Conservation (phyloP, 768 basidiomycete genomes). For the Naganishia vaughanmartiniae region DNA sequence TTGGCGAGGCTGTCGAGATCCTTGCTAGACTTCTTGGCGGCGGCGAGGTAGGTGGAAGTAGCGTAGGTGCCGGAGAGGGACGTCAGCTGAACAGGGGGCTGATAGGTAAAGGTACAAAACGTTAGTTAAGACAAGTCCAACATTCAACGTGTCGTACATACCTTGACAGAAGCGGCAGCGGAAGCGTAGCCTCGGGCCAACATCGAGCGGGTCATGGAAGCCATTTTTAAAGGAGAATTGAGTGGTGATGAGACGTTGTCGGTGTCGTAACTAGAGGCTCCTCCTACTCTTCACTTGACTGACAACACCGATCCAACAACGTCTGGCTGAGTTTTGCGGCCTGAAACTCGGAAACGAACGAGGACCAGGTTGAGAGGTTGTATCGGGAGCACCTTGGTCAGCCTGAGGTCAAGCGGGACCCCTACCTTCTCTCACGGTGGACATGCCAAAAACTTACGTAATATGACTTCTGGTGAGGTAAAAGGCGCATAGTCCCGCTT, state of each 20-base stretch:
- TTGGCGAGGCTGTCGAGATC: constrained; percentile 79
- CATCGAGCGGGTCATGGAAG: constrained; percentile 44
- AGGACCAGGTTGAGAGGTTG: not conserved
- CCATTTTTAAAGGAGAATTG: constrained; percentile 35
- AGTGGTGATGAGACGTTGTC: not conserved
- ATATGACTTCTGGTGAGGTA: too few species aligned
- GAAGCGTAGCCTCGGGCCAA: constrained; percentile 48
- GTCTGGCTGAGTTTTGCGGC: constrained; percentile 18
- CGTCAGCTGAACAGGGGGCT: constrained; percentile 52
- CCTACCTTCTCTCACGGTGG: not conserved
- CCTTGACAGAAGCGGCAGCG: constrained; percentile 46
- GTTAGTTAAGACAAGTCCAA: not conserved
- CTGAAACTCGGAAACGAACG: constrained; percentile 9
- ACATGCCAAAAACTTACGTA: not conserved
- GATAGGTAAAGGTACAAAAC: not conserved
- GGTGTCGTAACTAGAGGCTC: not conserved
- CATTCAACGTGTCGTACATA: constrained; percentile 31
- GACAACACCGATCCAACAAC: not conserved
- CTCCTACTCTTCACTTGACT: not conserved
- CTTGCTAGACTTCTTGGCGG: constrained; percentile 73
- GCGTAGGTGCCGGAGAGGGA: constrained; percentile 52
- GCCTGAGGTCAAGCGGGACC: not conserved
- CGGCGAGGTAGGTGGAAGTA: constrained; percentile 51
- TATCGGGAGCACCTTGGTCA: not conserved
- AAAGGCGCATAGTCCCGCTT: not conserved